A percentile compares a stretch with the other conserved stretches of the same genome.
Evolutionary conservation across 1,284 basidiomycete genomes (phyloP).

Genomic region (Cryptococcus deneoformans): DNA sequence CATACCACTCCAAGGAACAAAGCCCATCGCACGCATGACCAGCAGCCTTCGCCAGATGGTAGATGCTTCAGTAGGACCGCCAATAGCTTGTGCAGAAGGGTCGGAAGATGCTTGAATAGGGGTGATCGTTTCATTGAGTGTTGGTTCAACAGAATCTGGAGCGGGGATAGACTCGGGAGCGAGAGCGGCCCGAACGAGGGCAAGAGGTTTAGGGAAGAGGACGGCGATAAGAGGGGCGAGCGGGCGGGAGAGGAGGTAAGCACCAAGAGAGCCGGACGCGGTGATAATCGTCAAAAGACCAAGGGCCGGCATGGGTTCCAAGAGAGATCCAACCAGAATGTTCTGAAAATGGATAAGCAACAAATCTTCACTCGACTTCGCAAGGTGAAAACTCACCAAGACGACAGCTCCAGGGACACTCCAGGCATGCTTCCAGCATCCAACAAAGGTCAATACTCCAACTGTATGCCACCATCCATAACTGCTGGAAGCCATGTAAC

Average conservation of each 20-base stretch:
- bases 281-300: slow-evolving; percentile 75
- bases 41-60: slow-evolving; percentile 78
- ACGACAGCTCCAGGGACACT: slow-evolving; percentile 86
- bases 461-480: slow-evolving; percentile 53
- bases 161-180: slow-evolving; percentile 32
- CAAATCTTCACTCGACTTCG: neutral
- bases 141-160: slow-evolving; percentile 1
- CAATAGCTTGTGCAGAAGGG: slow-evolving; percentile 27
- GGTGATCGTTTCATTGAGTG: slow-evolving; percentile 42
- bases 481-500: slow-evolving; percentile 45
- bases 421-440: slow-evolving; percentile 93
- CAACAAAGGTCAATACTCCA: slow-evolving; percentile 76
- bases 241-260: slow-evolving; percentile 74
- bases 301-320: slow-evolving; percentile 75
- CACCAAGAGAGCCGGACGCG: slow-evolving; percentile 75
- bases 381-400: slow-evolving; percentile 58
- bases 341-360: slow-evolving; percentile 56
- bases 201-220: slow-evolving; percentile 75
- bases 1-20: slow-evolving; percentile 92
- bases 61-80: slow-evolving; percentile 25
- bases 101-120: slow-evolving; percentile 34
- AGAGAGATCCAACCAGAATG: slow-evolving; percentile 80
- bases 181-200: slow-evolving; percentile 56
- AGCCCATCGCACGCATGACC: slow-evolving; percentile 77
- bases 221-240: slow-evolving; percentile 75